A percentile compares a stretch with the other conserved stretches of the same genome.
Conservation (phyloP, 2,329 filamentous ascomycete species). For the Fusarium sp. region DNA sequence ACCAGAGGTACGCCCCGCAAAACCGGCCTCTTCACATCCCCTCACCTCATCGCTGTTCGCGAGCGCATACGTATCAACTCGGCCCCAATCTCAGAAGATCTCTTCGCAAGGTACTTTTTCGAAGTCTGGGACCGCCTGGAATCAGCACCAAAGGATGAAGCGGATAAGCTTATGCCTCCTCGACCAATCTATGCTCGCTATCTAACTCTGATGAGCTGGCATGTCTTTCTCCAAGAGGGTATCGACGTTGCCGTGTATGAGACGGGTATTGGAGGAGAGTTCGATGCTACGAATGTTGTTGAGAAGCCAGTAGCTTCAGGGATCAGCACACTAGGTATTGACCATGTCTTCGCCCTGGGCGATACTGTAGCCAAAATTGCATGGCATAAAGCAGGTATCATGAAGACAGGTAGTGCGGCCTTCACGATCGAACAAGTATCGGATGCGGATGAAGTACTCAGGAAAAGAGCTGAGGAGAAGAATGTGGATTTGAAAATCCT, state of each 20-base stretch:
- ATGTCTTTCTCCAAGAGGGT: constrained; percentile 72
- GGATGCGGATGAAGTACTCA: constrained; percentile 59
- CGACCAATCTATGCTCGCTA: constrained; percentile 70
- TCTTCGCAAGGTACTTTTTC: constrained; percentile 75
- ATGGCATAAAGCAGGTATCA: constrained; percentile 80
- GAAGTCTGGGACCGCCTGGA: constrained; percentile 72
- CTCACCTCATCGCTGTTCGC: constrained; percentile 74
- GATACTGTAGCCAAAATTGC: constrained; percentile 73
- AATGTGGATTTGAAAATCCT: constrained; percentile 60
- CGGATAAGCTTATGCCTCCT: constrained; percentile 52
- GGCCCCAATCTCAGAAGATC: constrained; percentile 64
- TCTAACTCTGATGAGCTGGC: constrained; percentile 74
- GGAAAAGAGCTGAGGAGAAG: constrained; percentile 65
- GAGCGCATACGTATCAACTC: constrained; percentile 75
- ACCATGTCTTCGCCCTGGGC: constrained; percentile 74
- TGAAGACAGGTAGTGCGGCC: constrained; percentile 69
- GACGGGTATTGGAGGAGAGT: constrained; percentile 75
- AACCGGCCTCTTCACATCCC: constrained; percentile 75
- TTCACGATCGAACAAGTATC: constrained; percentile 68
- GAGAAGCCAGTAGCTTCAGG: constrained; percentile 67
- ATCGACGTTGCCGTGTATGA: constrained; percentile 74
- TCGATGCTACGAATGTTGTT: constrained; percentile 76
- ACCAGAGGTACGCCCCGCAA: constrained; percentile 53
- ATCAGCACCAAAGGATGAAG: constrained; percentile 48
- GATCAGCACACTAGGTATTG: constrained; percentile 75